Evolutionary conservation across 352 stramenopile species (phyloP), one percentile per base, ranked within the genome.

Genomic region (Phytophthora idaei): DNA sequence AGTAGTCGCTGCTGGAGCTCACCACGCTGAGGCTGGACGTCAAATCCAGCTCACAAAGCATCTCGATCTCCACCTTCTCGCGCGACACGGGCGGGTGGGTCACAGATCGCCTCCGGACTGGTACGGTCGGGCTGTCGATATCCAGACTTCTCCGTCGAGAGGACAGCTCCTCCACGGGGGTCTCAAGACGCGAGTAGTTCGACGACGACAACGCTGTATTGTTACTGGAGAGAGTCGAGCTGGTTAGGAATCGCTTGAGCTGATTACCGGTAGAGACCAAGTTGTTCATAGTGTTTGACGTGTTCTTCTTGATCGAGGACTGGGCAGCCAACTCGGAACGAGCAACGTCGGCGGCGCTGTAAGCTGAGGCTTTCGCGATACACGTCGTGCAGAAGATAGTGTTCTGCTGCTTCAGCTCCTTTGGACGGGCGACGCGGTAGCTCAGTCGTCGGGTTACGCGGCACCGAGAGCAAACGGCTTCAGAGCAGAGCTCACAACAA

Each of bases 311-410:
- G 15, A 58, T 0, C 7, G 54, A 54, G n/a, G 62, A 36, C 31
- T 64, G 62, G 7, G 41, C 45, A 11, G 9, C 49, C 36, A 88
- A 50, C 36, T 88, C 76, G 27, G 78, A 73, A 0, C 69, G 65
- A 21, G 74, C 77, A 44, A 85, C 78, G 41, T 74, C 76, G 12
- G 47, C 49, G 12, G 79, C 70, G 41, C 71, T 84, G 27, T 71
- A 72, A 47, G 69, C 64, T 37, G 51, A 81, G 2, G 69, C 77
- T 36, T 69, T 73, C 9, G 60, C 50, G 32, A 88, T 55, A 51
- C 79, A 88, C 41, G 78, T 63, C 11, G 65, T 76, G 39, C 79
- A 88, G 52, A 88, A 82, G 44, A 81, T 76, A 32, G 83, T 80
- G 61, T 91, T 88, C 32, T 67, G 45, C 58, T 71, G 58, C 17